These are phyloP conservation scores for Gentiana straminea DNA, from an alignment of 257 asterid genomes.

Conservation along the genomic window DNA sequence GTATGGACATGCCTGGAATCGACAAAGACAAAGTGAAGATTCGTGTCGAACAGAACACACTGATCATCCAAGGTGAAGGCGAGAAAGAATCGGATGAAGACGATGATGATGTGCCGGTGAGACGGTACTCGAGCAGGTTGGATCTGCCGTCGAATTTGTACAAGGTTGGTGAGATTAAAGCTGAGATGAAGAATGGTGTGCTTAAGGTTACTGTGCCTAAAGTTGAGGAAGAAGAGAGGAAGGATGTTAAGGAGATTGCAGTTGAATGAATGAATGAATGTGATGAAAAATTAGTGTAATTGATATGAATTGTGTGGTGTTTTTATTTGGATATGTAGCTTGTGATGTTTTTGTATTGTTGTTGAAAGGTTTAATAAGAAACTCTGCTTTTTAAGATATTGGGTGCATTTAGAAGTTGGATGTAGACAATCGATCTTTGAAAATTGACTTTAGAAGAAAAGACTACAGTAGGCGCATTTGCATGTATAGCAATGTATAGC, in stretches of 20 bases:
- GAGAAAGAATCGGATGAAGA: constrained; percentile 19
- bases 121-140: constrained; percentile 25
- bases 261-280: constrained; percentile 11
- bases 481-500: no score
- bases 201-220: constrained; percentile 29
- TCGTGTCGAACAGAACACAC: constrained; percentile 25
- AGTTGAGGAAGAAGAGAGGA: constrained; percentile 31
- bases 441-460: no score
- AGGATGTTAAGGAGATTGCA: constrained; percentile 16
- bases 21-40: constrained; percentile 35
- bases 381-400: no score
- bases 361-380: no score
- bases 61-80: constrained; percentile 28
- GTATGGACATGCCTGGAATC: constrained; percentile 41
- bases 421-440: no score
- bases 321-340: no score
- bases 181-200: constrained; percentile 46
- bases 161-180: constrained; percentile 25
- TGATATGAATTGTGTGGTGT: no score
- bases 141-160: constrained; percentile 21
- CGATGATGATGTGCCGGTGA: constrained; percentile 18
- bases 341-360: no score
- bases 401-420: no score
- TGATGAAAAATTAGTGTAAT: no score
- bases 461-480: no score